Base-by-base conservation (phyloP, 345 rosid genomes). In the Brassica cretica region DNA sequence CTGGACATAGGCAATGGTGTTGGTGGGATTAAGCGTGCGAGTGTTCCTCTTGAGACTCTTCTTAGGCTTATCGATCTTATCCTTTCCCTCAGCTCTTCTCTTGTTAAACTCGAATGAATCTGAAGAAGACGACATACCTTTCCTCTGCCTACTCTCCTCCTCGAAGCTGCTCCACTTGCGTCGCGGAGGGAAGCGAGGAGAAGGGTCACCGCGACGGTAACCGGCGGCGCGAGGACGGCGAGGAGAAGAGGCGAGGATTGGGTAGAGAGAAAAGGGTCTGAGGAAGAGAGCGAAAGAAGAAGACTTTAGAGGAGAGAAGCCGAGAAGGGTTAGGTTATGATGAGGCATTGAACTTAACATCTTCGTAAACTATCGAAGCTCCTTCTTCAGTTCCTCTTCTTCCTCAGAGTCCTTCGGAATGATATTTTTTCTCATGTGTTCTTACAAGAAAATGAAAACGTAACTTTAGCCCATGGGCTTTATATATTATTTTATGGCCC, bases 1-100 rank as follows among this genome's bases (percentile, higher is more conserved):
- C 91, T 93, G 99, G 5, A 93, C 97, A 85, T 90, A 93, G 6
- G 97, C 88, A 66, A 90, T 90, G 7, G 98, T 93, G 78, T 93
- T 93, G 66, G 86, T 88, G 27, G 98, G 97, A 69, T 91, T 93
- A 58, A 92, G 89, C 29, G 76, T 86, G 5, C 98, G 86, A 70
- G 79, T 76, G 78, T 91, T 93, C 71, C 94, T 66, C 84, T 90
- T 91, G 4, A 87, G 89, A 81, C 84, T 88, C 88, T 86, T 91
- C 84, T 78, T 95, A 56, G 89, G 84, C 65, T 72, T 84, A 78
- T 87, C 87, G 37, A 71, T 68, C 71, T 84, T 80, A 75, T 92
- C 95, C 35, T 39, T 82, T 14, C 97, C 99, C 60, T 90, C 89
- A 19, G 97, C 98, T 78, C 97, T 85, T 78, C 89, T 90, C 82